Evolutionary conservation across 2,329 filamentous ascomycete species (phyloP), one percentile per base, ranked within the genome.

Genomic region (Penicillium sp.): DNA sequence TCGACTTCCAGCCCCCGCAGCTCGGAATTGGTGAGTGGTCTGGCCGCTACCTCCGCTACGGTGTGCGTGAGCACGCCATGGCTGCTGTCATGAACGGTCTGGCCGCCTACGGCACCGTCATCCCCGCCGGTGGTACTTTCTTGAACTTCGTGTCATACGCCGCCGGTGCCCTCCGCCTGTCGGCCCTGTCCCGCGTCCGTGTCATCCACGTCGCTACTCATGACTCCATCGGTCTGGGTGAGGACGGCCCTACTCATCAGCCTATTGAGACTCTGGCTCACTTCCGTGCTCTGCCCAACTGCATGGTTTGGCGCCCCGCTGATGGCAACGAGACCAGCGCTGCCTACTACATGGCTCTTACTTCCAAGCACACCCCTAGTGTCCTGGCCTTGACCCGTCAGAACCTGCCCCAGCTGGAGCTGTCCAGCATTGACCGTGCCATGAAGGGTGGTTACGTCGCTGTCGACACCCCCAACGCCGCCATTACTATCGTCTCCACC

Each of bases 141-240:
- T 81, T 98, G 64, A 98, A 97, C 87, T 98, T 98, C 75, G 90
- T 97, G 63, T 97, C 92, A 24, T 98, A 98, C 73, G 92, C 89
- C 62, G 90, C 93, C 60, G 93, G 93, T 75, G 86, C 93, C 66
- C 87, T 97, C 70, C 92, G 93, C 76, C 84, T 98, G 54, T 95
- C 91, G 32, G 85, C 93, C 35, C 83, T 98, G 63, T 95, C 91
- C 41, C 91, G 88, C 74, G 81, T 91, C 72, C 92, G 92, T 66
- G 81, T 84, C 70, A 91, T 98, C 79, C 95, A 93, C 86, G 82
- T 97, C 64, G 92, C 93, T 67, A 97, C 92, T 63, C 92, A 97
- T 82, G 92, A 97, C 82, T 96, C 92, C 60, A 98, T 98, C 66
- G 93, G 93, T 80, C 89, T 97, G 62, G 93, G 93, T 76, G 93